Conservation (phyloP, 331 rosid genomes). For the Pyracantha coccinea region DNA sequence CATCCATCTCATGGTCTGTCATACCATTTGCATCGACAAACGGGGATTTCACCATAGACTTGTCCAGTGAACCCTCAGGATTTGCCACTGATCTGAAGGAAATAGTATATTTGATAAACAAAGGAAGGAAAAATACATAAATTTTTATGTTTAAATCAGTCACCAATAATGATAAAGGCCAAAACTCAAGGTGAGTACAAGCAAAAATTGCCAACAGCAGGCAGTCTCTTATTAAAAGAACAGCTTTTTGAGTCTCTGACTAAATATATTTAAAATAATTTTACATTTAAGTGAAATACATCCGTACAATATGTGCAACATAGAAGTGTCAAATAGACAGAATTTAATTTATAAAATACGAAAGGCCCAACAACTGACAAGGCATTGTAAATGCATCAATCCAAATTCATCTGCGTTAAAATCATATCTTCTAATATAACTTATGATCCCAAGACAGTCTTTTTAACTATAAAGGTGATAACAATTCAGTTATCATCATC, state of each 20-base stretch:
- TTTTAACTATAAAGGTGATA: not conserved
- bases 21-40: constrained; percentile 22
- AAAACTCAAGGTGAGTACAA: not conserved
- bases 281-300: not conserved
- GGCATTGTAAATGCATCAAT: not conserved
- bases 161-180: not conserved
- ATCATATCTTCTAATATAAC: not conserved
- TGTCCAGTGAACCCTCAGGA: constrained; percentile 27
- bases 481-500: too few species aligned
- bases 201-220: not conserved
- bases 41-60: constrained; percentile 19
- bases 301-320: not conserved
- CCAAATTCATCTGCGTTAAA: not conserved
- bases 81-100: constrained; percentile 39
- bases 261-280: not conserved
- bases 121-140: not conserved
- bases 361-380: not conserved
- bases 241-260: not conserved
- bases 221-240: not conserved
- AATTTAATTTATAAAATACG: not conserved
- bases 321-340: not conserved
- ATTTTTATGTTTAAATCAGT: not conserved
- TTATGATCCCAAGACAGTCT: not conserved
- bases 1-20: constrained; percentile 29
- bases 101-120: constrained; percentile 3